Base-by-base conservation (phyloP, 305 asterid species). In the Ilex paraguariensis region DNA sequence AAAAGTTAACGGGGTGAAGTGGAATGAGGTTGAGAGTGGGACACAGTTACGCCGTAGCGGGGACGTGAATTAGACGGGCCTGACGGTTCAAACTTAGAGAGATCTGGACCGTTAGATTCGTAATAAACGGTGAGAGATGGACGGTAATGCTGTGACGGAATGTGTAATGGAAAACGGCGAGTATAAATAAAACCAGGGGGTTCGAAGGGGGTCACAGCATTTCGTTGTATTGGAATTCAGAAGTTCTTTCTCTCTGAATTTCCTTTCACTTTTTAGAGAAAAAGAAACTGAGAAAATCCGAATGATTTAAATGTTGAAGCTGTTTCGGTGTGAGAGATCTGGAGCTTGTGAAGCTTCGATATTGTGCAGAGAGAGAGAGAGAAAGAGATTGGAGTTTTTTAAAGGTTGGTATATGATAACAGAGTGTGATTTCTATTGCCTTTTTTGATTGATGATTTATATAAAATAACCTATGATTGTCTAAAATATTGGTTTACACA, bases 181-280 rank as follows among this genome's bases (percentile, higher is more conserved):
- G 84, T 83, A 81, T 82, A 85, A 81, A 79, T 21, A 21, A 21
- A 21, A 21, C 78, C 1, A 58, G 71, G 80, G 79, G 77, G 80
- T 80, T 59, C 72, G 55, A 70, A 74, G 79, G 66, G 83, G 75
- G 60, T 62, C 70, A 59, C 79, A 61, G 68, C 50, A 64, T 70
- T 70, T 79, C 80, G 75, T 76, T 72, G 59, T 5, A 6, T 46
- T 3, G 30, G 28, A 52, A n/a, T 52, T 52, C 31, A 0, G 56
- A 52, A 52, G 56, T 32, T 52, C 56, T 52, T 10, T 52, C 31
- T 17, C 31, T 52, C 1, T 52, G 32, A 66, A 62, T 65, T 62
- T 40, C 69, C 59, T 63, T 69, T 77, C 68, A 56, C 68, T 51
- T 56, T 56, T 13, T 31, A 0, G 53, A 28, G 60, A 17, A 31